Conservation (phyloP, 495 filamentous ascomycete genomes). For the Geopyxis carbonaria region DNA sequence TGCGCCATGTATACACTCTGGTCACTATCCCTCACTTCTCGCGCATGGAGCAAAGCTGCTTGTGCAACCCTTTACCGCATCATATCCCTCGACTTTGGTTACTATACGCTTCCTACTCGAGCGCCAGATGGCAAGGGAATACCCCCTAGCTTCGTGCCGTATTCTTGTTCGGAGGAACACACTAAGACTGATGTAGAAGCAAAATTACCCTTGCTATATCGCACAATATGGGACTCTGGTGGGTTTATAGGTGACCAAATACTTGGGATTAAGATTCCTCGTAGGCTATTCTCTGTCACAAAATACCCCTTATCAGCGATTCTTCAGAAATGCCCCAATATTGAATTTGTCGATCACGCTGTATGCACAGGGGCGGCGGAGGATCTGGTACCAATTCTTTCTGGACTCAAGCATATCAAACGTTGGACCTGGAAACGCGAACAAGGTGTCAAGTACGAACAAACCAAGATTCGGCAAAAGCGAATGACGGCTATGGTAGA, state of each 20-base stretch:
- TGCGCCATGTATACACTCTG: conserved; percentile 3
- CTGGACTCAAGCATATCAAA: neutral
- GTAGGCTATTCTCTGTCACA: conserved; percentile 4
- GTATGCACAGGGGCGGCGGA: conserved; percentile 1
- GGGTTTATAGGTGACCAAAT: conserved; percentile 1
- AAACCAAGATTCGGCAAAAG: conserved; percentile 1
- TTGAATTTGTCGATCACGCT: conserved; percentile 6
- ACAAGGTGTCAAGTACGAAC: conserved; percentile 4
- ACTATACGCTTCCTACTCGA: neutral
- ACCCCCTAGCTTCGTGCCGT: conserved; percentile 4
- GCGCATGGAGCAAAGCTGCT: conserved; percentile 4
- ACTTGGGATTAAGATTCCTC: conserved; percentile 5
- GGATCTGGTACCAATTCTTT: conserved; percentile 2
- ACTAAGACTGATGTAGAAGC: conserved; percentile 6
- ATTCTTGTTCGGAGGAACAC: neutral
- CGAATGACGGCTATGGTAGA: conserved; percentile 5
- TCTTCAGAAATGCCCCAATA: conserved; percentile 7
- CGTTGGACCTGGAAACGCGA: conserved; percentile 7
- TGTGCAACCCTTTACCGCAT: neutral
- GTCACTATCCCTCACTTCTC: neutral
- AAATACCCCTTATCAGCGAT: conserved; percentile 8
- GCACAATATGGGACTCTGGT: conserved; percentile 6
- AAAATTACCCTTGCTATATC: conserved; percentile 5
- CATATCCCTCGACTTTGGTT: conserved; percentile 6
- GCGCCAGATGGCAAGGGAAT: conserved; percentile 3